phyloP scores from a whole-genome alignment of 495 filamentous ascomycete genomes.

The Aspergillus indologenus region DNA sequence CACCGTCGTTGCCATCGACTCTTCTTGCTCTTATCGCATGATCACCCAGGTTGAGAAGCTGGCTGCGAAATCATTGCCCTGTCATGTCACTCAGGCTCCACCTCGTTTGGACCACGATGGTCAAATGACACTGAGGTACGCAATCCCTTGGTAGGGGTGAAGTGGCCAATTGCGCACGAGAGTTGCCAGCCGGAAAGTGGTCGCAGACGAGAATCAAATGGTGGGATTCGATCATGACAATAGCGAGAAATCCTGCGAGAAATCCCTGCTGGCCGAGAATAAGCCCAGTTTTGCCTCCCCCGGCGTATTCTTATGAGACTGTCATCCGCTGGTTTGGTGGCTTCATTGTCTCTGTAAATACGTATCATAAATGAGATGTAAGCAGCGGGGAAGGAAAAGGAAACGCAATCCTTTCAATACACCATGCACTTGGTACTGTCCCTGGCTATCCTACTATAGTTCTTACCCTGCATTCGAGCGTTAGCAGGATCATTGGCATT shows the following conservation, averaged over 20 bases:
- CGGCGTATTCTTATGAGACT: too few relatives aligned
- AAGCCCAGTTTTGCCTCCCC: too few relatives aligned
- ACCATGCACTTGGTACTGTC: background rate
- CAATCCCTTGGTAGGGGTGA: background rate
- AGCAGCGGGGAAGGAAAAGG: background rate
- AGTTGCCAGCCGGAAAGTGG: background rate
- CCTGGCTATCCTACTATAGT: background rate
- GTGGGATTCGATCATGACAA: too few relatives aligned
- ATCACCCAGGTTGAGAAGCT: too few relatives aligned
- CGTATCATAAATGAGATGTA: too few relatives aligned
- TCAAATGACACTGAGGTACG: background rate
- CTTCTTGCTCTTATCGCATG: background rate
- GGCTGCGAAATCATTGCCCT: background rate
- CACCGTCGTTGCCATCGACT: background rate
- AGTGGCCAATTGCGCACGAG: background rate
- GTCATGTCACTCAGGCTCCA: too few relatives aligned
- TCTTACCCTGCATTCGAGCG: background rate
- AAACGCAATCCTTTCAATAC: background rate
- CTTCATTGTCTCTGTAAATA: too few relatives aligned
- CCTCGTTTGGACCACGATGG: background rate
- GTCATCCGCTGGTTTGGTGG: too few relatives aligned
- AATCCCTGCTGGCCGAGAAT: too few relatives aligned
- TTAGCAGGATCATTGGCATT: background rate
- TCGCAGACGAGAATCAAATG: background rate
- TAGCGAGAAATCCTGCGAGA: too few relatives aligned